Conservation (phyloP, 495 filamentous ascomycete genomes). For the Diplogelasinospora grovesii region DNA sequence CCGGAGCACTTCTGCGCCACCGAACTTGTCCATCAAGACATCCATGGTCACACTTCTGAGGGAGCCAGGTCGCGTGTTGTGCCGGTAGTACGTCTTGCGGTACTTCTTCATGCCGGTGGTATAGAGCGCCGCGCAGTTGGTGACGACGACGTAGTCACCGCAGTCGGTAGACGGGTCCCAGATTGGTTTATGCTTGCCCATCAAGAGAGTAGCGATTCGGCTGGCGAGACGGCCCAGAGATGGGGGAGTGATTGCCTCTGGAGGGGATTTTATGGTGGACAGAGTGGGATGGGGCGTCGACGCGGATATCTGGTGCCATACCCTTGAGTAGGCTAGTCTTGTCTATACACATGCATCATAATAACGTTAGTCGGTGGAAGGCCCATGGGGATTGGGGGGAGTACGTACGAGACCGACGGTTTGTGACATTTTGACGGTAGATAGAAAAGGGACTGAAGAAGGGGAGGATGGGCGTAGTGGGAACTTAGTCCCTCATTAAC, state of each 20-base stretch:
- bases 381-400: constrained; percentile 3
- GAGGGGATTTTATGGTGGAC: constrained; percentile 40
- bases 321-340: constrained; percentile 87
- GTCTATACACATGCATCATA: constrained; percentile 50
- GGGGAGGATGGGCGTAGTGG: constrained; percentile 11
- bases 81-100: constrained; percentile 92
- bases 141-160: constrained; percentile 96
- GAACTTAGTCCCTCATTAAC: constrained; percentile 17
- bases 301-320: constrained; percentile 86
- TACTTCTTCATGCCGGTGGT: constrained; percentile 85
- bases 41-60: constrained; percentile 91
- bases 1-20: constrained; percentile 86
- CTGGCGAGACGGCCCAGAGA: constrained; percentile 86
- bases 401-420: constrained; percentile 57
- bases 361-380: constrained; percentile 2
- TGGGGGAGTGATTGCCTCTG: constrained; percentile 52
- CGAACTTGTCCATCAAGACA: constrained; percentile 85
- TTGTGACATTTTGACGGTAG: constrained; percentile 53
- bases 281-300: constrained; percentile 47
- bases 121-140: constrained; percentile 77
- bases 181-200: constrained; percentile 99
- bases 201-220: constrained; percentile 82
- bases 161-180: constrained; percentile 95
- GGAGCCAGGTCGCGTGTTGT: constrained; percentile 83
- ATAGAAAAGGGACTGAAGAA: constrained; percentile 11